Evolutionary conservation across 2,329 filamentous ascomycete genomes (phyloP).

Genomic region (Pseudonectria foliicola): DNA sequence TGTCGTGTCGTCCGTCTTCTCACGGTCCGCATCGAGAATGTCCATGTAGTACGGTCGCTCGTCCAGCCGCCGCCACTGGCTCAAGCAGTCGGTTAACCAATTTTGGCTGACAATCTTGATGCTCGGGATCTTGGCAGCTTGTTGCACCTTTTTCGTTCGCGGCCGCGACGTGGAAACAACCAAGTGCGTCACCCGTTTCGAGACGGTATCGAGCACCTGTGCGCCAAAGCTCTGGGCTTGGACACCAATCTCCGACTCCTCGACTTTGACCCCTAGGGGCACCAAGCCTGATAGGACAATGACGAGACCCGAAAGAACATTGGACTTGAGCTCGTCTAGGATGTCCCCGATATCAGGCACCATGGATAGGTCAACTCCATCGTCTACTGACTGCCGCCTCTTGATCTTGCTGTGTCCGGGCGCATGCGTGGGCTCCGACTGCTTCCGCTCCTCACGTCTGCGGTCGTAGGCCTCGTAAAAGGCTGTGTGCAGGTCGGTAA

Average conservation of each 20-base stretch:
- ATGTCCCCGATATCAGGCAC: conserved; percentile 82
- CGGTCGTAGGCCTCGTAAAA: conserved; percentile 82
- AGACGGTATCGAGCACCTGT: conserved; percentile 48
- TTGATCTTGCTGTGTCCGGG: conserved; percentile 27
- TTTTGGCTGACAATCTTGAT: conserved; percentile 89
- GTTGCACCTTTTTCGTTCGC: conserved; percentile 83
- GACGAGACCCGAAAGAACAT: conserved; percentile 65
- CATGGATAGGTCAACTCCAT: conserved; percentile 37
- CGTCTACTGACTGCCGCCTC: conserved; percentile 28
- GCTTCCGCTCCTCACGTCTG: conserved; percentile 32
- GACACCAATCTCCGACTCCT: conserved; percentile 76
- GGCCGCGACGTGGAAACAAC: conserved; percentile 64
- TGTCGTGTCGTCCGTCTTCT: conserved; percentile 25
- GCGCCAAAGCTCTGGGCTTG: conserved; percentile 87
- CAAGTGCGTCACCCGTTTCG: conserved; percentile 62
- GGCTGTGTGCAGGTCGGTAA: conserved; percentile 65
- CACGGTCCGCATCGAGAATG: conserved; percentile 62
- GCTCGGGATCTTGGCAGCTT: conserved; percentile 69
- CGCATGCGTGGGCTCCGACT: conserved; percentile 26
- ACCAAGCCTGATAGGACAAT: conserved; percentile 90
- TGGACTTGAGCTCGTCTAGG: conserved; percentile 73
- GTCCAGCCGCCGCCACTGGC: conserved; percentile 73
- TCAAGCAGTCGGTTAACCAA: conserved; percentile 82
- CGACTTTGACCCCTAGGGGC: conserved; percentile 70
- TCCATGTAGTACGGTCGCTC: conserved; percentile 72